Base-by-base conservation (phyloP, 2,329 filamentous ascomycete genomes). In the Celoporthe dispersa region DNA sequence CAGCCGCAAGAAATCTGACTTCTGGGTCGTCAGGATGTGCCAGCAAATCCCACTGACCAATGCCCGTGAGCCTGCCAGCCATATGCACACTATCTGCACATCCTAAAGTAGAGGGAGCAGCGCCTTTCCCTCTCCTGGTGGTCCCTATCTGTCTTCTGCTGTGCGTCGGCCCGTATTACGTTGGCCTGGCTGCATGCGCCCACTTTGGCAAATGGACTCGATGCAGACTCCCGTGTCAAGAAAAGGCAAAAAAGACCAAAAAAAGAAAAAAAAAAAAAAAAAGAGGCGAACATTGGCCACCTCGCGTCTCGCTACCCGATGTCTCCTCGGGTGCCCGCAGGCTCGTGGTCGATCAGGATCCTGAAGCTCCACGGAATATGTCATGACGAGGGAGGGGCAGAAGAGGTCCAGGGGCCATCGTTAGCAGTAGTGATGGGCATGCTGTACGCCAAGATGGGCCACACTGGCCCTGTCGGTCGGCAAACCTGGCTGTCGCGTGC, bases 131-230 rank as follows among this genome's bases (percentile, higher is more conserved):
- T 16, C 39, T 41, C 39, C 16, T 14, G 16, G 39, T 14, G 39
- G 14, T 14, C 39, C 35, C 39, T 41, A 14, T 41, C 39, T 41
- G 39, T 41, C 12, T 28, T 33, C 55, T 59, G 28, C 55, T 35
- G 31, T 59, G 31, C 55, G 19, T n/a, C 55, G 55, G 55, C 55
- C 55, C 28, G 55, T 59, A 35, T 59, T 35, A 35, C 28, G 51
- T 55, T 28, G n/a, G 31, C 57, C 31, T 35, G 57, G 31, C 55
- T 59, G 55, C 55, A 60, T 37, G 22, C 57, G 57, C 57, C 33
- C 33, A n/a, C 57, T 35, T 35, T 59, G 57, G 57, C 31, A n/a
- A 33, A 9, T n/a, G 57, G 57, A 37, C 33, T 37, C 31, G 57
- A 60, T 60, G 57, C 57, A 25, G 57, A 60, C 57, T 60, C 31